Conservation (phyloP, 1,284 basidiomycete genomes). For the Pulchroboletus neoregius region DNA sequence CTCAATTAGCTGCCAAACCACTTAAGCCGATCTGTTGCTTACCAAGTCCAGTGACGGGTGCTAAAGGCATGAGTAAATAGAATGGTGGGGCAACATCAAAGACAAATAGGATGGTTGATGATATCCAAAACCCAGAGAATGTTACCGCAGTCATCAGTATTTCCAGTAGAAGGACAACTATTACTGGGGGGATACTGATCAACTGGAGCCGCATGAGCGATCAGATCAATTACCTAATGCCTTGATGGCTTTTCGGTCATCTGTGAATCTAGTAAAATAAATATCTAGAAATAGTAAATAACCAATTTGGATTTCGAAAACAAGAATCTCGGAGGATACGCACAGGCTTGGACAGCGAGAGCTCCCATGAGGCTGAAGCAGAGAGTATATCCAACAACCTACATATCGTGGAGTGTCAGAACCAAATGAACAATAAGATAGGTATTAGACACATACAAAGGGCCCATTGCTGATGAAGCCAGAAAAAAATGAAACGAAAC, state of each 20-base stretch:
- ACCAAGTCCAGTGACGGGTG: slow-evolving; percentile 18
- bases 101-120: no score
- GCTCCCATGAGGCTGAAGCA: neutral
- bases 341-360: neutral
- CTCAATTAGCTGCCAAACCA: neutral
- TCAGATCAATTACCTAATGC: slow-evolving; percentile 2
- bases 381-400: neutral
- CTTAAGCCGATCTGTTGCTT: neutral
- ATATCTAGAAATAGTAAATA: slow-evolving; percentile 3
- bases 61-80: neutral
- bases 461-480: neutral
- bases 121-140: slow-evolving; percentile 17
- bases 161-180: slow-evolving; percentile 17
- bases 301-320: neutral
- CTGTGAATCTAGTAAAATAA: slow-evolving; percentile 11
- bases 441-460: neutral
- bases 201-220: neutral
- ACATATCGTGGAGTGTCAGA: neutral
- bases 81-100: neutral
- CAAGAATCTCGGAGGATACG: neutral
- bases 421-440: neutral
- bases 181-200: slow-evolving; percentile 10
- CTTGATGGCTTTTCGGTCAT: slow-evolving; percentile 7
- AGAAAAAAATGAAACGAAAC: neutral
- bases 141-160: slow-evolving; percentile 7